phyloP scores from a whole-genome alignment of 345 rosid genomes.

The Linum lewisii region DNA sequence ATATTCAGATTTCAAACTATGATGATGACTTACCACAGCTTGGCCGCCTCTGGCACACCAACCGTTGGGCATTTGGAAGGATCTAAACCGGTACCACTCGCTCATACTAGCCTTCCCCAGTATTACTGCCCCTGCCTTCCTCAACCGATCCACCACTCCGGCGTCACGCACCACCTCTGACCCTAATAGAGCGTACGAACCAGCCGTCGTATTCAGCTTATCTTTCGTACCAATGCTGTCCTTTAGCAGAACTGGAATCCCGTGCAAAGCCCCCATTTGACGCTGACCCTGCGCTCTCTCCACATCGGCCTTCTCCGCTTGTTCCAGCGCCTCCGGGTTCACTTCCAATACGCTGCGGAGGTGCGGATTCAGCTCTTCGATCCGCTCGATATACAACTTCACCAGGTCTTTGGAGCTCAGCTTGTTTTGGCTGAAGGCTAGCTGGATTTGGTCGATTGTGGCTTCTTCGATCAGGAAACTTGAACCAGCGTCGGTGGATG shows the following conservation, averaged over 20 bases:
- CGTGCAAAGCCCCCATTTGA: neutral
- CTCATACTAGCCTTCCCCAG: slow-evolving; percentile 4
- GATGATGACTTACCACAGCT: neutral
- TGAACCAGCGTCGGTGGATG: neutral
- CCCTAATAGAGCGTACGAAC: slow-evolving; percentile 6
- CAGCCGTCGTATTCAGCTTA: slow-evolving; percentile 1
- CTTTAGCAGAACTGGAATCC: slow-evolving; percentile 1
- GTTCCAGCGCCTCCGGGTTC: neutral
- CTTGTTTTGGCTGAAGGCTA: neutral
- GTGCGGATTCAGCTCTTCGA: neutral
- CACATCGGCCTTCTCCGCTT: neutral
- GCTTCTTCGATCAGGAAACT: neutral
- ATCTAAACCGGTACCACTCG: slow-evolving; percentile 1
- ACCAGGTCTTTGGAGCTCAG: slow-evolving; percentile 1
- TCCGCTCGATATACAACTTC: neutral
- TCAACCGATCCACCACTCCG: neutral
- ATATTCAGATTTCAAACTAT: no score
- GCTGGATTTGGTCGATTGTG: slow-evolving; percentile 2
- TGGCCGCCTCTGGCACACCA: slow-evolving; percentile 6
- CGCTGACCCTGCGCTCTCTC: neutral
- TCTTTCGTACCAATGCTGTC: slow-evolving; percentile 1
- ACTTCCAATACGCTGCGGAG: slow-evolving; percentile 4
- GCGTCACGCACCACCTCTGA: slow-evolving; percentile 4
- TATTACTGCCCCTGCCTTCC: slow-evolving; percentile 2
- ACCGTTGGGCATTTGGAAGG: neutral